phyloP scores from a whole-genome alignment of 371 early-diverging fungal species.

The Apophysomyces sp. region DNA sequence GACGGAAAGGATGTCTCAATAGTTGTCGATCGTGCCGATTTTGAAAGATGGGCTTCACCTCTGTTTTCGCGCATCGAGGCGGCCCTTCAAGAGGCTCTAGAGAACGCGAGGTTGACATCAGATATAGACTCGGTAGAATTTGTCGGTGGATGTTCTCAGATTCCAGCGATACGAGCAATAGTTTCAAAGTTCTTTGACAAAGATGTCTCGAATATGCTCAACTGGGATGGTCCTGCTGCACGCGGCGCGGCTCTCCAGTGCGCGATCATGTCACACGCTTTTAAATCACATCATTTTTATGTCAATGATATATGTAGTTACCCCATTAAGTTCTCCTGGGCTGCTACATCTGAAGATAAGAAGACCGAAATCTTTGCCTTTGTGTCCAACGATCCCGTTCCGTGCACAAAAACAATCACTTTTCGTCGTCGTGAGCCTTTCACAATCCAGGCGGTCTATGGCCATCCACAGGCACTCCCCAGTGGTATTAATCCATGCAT shows the following conservation, averaged over 20 bases:
- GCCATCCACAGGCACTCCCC: conserved; percentile 68
- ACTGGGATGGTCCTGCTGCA: conserved; percentile 94
- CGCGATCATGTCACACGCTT: conserved; percentile 91
- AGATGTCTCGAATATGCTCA: conserved; percentile 86
- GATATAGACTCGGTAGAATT: conserved; percentile 89
- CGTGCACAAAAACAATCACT: conserved; percentile 80
- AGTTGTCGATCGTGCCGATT: conserved; percentile 74
- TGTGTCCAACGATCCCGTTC: conserved; percentile 66
- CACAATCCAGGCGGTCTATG: conserved; percentile 73
- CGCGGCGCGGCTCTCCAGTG: conserved; percentile 94
- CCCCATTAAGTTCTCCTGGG: conserved; percentile 63
- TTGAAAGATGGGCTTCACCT: conserved; percentile 73
- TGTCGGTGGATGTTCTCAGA: conserved; percentile 89
- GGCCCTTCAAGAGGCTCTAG: conserved; percentile 73
- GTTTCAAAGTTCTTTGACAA: conserved; percentile 79
- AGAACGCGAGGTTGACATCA: conserved; percentile 64
- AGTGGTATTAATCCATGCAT: conserved; percentile 65
- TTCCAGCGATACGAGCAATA: conserved; percentile 85
- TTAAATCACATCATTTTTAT: conserved; percentile 91
- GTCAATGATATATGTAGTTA: conserved; percentile 79
- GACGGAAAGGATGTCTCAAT: conserved; percentile 79
- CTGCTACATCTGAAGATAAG: conserved; percentile 59
- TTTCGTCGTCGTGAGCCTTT: conserved; percentile 73
- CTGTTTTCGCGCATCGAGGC: conserved; percentile 66
- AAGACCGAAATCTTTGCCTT: conserved; percentile 67